phyloP scores from a whole-genome alignment of 176 grass and related monocot genomes.

The Dendrocalamus sinicus region DNA sequence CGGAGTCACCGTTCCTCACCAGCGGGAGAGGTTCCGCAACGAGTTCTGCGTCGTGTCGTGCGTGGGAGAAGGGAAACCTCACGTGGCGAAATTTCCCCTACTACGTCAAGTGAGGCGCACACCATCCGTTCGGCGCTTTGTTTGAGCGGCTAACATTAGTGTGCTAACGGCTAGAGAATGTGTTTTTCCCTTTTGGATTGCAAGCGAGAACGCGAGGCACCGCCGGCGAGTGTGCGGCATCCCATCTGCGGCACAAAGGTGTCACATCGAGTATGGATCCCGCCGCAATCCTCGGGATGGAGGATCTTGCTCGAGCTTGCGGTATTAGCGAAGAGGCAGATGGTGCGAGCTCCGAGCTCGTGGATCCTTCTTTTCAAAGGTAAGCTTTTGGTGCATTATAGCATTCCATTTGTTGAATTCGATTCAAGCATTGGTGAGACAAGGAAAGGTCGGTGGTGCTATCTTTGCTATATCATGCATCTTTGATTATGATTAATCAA shows the following conservation, averaged over 20 bases:
- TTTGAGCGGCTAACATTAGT: slow-evolving; percentile 31
- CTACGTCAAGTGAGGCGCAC: slow-evolving; percentile 61
- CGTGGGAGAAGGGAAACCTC: slow-evolving; percentile 70
- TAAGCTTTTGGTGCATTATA: slow-evolving; percentile 23
- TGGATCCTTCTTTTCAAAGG: slow-evolving; percentile 96
- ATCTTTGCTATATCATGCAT: too few species aligned
- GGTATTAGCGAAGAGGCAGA: slow-evolving; percentile 57
- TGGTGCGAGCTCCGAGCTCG: slow-evolving; percentile 99
- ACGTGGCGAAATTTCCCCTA: slow-evolving; percentile 85
- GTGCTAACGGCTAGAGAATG: not conserved
- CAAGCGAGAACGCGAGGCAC: slow-evolving; percentile 67
- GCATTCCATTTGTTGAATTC: too few species aligned
- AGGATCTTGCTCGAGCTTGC: slow-evolving; percentile 86
- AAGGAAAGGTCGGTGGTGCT: too few species aligned
- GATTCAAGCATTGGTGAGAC: too few species aligned
- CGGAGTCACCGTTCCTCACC: slow-evolving; percentile 76
- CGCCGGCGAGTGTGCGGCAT: slow-evolving; percentile 74
- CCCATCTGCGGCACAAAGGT: slow-evolving; percentile 76
- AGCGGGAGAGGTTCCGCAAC: slow-evolving; percentile 78
- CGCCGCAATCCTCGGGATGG: slow-evolving; percentile 61
- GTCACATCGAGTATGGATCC: slow-evolving; percentile 68
- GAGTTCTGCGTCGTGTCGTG: slow-evolving; percentile 85
- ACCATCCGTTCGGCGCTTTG: slow-evolving; percentile 45
- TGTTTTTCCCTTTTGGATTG: slow-evolving; percentile 30
- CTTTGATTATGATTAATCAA: slow-evolving; percentile 23